Base-by-base conservation (phyloP, 2,329 filamentous ascomycete genomes). In the Neonectria sp. region DNA sequence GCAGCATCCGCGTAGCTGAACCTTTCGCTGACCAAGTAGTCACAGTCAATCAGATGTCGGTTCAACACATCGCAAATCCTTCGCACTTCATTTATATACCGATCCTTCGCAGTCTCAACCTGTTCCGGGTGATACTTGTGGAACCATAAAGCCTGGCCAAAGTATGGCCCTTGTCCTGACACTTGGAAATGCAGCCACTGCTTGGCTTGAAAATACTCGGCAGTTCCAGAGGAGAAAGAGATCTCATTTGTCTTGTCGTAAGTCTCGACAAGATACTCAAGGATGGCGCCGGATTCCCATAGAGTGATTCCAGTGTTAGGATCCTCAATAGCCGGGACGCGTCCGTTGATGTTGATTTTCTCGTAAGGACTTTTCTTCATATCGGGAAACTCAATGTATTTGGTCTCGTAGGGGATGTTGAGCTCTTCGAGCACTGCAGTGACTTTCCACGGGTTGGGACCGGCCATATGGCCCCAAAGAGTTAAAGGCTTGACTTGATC, bases 281-380 rank as follows among this genome's bases (percentile, higher is more conserved):
- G 49, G 52, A 79, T 78, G 55, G 78, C 77, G 33, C 76, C 75
- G 2, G 71, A 77, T 48, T 74, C 72, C 71, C 71, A 77, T 37
- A 75, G 62, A 25, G 63, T 69, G 46, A 76, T 46, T 40, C 68
- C 67, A n/a, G 73, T 78, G 71, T 81, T 81, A 33, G 79, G 80
- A 59, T 82, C 80, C 31, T 75, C 59, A 46, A 81, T 76, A 25
- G 77, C 75, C 2, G 79, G 79, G 1, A 80, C 67, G 1, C 79
- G 76, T 13, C 79, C 79, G 61, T 82, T 81, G 25, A 79, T 78
- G 71, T 81, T 81, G 68, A 81, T 69, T 45, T 70, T 55, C 31
- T 27, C 46, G 25, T 49, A 49, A 15, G 46, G 12, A 25, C 12
- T 5, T 27, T 49, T 24, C 15, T 49, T 49, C 46, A 49, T 49